phyloP scores from a whole-genome alignment of 495 filamentous ascomycete genomes.

The Letharia lupina region DNA sequence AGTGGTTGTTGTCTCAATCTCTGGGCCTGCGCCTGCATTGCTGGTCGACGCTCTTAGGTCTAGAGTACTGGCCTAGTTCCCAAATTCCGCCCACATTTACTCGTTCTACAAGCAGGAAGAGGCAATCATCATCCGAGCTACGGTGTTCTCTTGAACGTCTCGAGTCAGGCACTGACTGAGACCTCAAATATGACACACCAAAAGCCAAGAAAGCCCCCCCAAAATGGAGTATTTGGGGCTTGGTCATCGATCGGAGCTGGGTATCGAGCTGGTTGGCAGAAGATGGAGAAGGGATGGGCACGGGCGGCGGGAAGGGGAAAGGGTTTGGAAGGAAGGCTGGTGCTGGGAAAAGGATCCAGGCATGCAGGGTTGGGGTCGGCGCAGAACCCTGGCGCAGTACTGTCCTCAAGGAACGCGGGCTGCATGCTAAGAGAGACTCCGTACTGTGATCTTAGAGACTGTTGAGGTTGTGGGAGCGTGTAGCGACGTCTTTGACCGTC shows the following conservation, averaged over 20 bases:
- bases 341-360: too few relatives aligned
- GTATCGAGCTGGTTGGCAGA: neutral
- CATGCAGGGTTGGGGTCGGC: too few relatives aligned
- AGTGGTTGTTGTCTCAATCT: neutral
- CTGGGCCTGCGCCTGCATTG: neutral
- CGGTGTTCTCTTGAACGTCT: neutral
- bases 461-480: too few relatives aligned
- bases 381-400: too few relatives aligned
- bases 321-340: neutral
- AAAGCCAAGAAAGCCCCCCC: too few relatives aligned
- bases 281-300: neutral
- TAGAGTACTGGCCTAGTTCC: neutral
- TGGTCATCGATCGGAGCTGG: neutral
- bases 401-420: too few relatives aligned
- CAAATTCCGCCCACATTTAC: neutral
- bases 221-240: neutral
- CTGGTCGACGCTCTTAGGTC: neutral
- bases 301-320: neutral
- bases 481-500: too few relatives aligned
- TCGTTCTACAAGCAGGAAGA: neutral
- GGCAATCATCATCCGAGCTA: neutral
- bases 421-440: too few relatives aligned
- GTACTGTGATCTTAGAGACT: too few relatives aligned
- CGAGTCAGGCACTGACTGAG: neutral
- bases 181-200: neutral